Evolutionary conservation across 306 rosid species (phyloP), one percentile per base, ranked within the genome.

Genomic region (Citrullus amarus): DNA sequence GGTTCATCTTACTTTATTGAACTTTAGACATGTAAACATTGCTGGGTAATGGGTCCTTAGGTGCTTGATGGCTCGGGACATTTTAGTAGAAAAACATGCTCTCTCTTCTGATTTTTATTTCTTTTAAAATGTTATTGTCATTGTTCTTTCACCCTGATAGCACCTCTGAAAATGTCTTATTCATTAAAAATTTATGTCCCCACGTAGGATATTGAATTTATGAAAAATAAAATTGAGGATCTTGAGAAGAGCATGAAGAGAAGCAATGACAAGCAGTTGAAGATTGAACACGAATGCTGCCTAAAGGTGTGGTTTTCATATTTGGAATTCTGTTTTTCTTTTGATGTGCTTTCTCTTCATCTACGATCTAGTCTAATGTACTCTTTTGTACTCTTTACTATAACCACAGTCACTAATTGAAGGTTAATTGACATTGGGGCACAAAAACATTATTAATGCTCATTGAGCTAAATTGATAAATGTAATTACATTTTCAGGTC

Each of bases 161-260:
- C 51, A 41, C 46, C 10, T 66, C 15, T 43, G 36, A 69, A 38
- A 20, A n/a, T 69, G 78, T 28, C 43, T 15, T 28, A 16, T 22
- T 48, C 58, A 30, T 32, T 16, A 28, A 25, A 28, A 30, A 53
- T 17, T 53, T 75, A 17, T 75, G 18, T 74, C 9, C 62, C 75
- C 75, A 79, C 12, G 65, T 28, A 95, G 99, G 99, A 95, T 81
- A 48, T 92, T 86, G 99, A 95, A 83, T 95, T 92, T 84, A 85
- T 95, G 78, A 93, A 95, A 62, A 91, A 80, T 77, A 89, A 89
- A 84, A 79, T 87, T 62, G 99, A 95, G 83, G 99, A 95, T 86
- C 18, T 92, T 65, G 99, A 92, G 77, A 95, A 95, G 87, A 92
- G 97, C 91, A 91, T 95, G 99, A 95, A 92, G 90, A 90, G 99